A percentile compares a stretch with the other conserved stretches of the same genome.
Conservation (phyloP, 1,139 yeast genomes). For the Hyphopichia khmerensis region DNA sequence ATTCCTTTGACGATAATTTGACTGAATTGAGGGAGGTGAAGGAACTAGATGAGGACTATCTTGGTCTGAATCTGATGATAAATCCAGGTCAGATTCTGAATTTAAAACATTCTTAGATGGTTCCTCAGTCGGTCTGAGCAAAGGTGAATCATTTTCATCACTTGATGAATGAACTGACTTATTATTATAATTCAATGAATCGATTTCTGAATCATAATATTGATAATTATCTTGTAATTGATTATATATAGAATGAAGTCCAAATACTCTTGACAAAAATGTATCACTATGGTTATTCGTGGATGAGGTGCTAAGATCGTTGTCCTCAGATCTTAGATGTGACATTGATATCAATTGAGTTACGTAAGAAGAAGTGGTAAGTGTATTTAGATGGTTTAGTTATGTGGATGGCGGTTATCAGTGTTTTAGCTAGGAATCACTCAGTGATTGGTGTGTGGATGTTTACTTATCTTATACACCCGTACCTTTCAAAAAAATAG, state of each 20-base stretch:
- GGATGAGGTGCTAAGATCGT: background rate
- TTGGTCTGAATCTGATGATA: conserved; percentile 19
- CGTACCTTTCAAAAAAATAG: too few species aligned
- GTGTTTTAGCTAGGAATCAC: too few species aligned
- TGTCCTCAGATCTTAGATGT: background rate
- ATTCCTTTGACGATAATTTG: background rate
- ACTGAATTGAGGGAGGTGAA: background rate
- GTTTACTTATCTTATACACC: background rate
- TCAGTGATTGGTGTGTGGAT: background rate
- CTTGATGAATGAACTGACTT: background rate
- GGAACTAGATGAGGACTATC: background rate
- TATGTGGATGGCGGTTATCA: too few species aligned
- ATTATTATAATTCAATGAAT: conserved; percentile 7
- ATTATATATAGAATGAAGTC: conserved; percentile 49
- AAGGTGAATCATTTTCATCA: conserved; percentile 8
- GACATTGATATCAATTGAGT: background rate
- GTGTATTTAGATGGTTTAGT: too few species aligned
- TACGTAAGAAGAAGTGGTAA: too few species aligned
- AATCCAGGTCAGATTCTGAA: conserved; percentile 38
- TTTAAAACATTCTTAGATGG: conserved; percentile 19
- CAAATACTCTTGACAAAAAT: conserved; percentile 56
- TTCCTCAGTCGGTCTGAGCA: background rate
- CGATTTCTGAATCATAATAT: conserved; percentile 38
- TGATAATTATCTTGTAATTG: conserved; percentile 41
- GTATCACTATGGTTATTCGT: conserved; percentile 34